Percentiles rank a stretch among this genome's conserved stretches.
phyloP scores from a whole-genome alignment of 805 yeast species.

The Brettanomyces custersianus region DNA sequence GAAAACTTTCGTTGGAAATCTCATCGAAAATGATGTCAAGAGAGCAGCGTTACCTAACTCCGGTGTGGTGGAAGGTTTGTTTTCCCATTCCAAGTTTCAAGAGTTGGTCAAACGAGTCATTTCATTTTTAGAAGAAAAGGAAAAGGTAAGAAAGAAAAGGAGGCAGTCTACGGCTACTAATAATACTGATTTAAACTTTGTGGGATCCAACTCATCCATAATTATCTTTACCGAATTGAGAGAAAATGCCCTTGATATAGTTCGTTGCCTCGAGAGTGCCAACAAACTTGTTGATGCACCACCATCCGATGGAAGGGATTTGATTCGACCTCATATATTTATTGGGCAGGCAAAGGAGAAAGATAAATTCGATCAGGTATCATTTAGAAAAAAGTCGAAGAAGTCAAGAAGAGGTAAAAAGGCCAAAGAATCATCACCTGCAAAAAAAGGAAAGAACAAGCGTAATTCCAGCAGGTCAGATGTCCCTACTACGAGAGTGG shows the following conservation, averaged over 20 bases:
- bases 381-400: conserved; percentile 32
- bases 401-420: conserved; percentile 21
- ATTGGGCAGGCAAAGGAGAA: conserved; percentile 85
- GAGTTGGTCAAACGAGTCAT: conserved; percentile 47
- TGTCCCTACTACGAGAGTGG: conserved; percentile 31
- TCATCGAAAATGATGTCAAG: conserved; percentile 26
- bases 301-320: conserved; percentile 17
- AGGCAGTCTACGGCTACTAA: neutral
- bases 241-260: conserved; percentile 85
- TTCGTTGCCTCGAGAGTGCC: conserved; percentile 46
- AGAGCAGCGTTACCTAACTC: conserved; percentile 10
- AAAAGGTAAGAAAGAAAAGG: neutral
- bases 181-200: neutral
- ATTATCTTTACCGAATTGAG: conserved; percentile 85
- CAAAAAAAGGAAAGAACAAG: conserved; percentile 1
- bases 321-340: conserved; percentile 68
- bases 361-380: conserved; percentile 55
- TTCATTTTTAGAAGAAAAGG: conserved; percentile 36
- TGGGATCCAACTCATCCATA: conserved; percentile 48
- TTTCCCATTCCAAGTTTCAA: conserved; percentile 68
- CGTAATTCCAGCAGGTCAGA: conserved; percentile 2
- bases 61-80: conserved; percentile 20
- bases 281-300: conserved; percentile 10
- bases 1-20: conserved; percentile 34
- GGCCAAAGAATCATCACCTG: conserved; percentile 15